These are phyloP conservation scores for Wickerhamiella dianesei DNA, from an alignment of 805 yeast genomes.

Conservation along the genomic window DNA sequence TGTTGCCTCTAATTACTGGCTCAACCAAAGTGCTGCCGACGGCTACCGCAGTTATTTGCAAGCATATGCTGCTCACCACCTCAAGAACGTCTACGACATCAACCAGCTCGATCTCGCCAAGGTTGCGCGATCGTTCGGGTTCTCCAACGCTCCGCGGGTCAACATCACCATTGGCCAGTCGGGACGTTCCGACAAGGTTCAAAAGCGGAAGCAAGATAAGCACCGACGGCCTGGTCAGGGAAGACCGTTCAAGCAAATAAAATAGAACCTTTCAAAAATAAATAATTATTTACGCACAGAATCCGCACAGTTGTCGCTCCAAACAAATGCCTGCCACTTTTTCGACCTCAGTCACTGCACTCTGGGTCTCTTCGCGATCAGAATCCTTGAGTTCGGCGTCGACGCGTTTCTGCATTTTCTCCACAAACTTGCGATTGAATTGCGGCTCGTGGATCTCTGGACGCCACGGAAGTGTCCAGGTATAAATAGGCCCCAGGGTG, in stretches of 20 bases:
- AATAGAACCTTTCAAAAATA: too few species aligned
- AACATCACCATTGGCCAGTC: conserved; percentile 92
- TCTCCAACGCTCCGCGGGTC: conserved; percentile 85
- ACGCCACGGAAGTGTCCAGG: conserved; percentile 22
- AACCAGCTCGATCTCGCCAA: conserved; percentile 88
- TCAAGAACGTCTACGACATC: conserved; percentile 91
- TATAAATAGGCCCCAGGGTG: conserved; percentile 22
- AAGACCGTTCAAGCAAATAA: background rate
- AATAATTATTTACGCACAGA: background rate
- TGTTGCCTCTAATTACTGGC: conserved; percentile 81
- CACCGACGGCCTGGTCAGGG: background rate
- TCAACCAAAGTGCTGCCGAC: conserved; percentile 89
- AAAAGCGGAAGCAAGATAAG: conserved; percentile 1
- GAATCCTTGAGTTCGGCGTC: background rate
- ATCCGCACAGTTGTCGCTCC: background rate
- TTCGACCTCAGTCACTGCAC: background rate
- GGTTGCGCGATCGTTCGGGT: conserved; percentile 93
- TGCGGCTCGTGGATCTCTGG: conserved; percentile 8
- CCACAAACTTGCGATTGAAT: conserved; percentile 11
- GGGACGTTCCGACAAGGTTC: conserved; percentile 28
- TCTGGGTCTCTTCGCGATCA: background rate
- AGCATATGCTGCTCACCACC: conserved; percentile 92
- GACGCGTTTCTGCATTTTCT: conserved; percentile 7
- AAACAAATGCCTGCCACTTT: background rate
- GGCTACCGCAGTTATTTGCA: conserved; percentile 95